A percentile compares a stretch with the other conserved stretches of the same genome.
Evolutionary conservation across 495 filamentous ascomycete genomes (phyloP).

Genomic region (Neurospora sp.): DNA sequence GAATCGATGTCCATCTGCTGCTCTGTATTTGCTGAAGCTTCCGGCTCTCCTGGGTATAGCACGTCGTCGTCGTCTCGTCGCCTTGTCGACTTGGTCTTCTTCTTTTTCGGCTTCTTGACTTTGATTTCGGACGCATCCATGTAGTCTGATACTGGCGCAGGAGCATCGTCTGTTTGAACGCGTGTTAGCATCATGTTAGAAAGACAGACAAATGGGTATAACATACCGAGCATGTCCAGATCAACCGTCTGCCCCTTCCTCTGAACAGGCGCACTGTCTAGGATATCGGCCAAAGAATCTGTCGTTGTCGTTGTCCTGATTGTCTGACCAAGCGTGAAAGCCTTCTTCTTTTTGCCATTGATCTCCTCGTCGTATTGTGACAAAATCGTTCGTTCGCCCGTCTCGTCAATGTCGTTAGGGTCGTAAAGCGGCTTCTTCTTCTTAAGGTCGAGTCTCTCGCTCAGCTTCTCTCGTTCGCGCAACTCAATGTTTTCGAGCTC

Average conservation of each 20-base stretch:
- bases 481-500: constrained; percentile 81
- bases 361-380: constrained; percentile 94
- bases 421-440: constrained; percentile 89
- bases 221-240: constrained; percentile 55
- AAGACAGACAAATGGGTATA: neutral
- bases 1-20: constrained; percentile 73
- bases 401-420: constrained; percentile 62
- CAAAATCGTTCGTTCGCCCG: constrained; percentile 55
- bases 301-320: constrained; percentile 59
- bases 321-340: constrained; percentile 72
- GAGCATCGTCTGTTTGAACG: constrained; percentile 43
- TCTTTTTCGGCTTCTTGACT: constrained; percentile 88
- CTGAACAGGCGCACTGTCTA: constrained; percentile 40
- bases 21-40: constrained; percentile 32
- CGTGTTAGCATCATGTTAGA: constrained; percentile 12
- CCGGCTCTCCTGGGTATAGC: constrained; percentile 39
- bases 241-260: constrained; percentile 61
- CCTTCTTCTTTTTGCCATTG: constrained; percentile 79
- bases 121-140: constrained; percentile 77
- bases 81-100: constrained; percentile 68
- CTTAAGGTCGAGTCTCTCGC: constrained; percentile 72
- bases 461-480: constrained; percentile 64
- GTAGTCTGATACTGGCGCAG: constrained; percentile 65
- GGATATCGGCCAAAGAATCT: constrained; percentile 48
- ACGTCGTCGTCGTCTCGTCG: constrained; percentile 74